Evolutionary conservation across 2,329 filamentous ascomycete species (phyloP), one percentile per base, ranked within the genome.

Genomic region (Talaromyces sp.): DNA sequence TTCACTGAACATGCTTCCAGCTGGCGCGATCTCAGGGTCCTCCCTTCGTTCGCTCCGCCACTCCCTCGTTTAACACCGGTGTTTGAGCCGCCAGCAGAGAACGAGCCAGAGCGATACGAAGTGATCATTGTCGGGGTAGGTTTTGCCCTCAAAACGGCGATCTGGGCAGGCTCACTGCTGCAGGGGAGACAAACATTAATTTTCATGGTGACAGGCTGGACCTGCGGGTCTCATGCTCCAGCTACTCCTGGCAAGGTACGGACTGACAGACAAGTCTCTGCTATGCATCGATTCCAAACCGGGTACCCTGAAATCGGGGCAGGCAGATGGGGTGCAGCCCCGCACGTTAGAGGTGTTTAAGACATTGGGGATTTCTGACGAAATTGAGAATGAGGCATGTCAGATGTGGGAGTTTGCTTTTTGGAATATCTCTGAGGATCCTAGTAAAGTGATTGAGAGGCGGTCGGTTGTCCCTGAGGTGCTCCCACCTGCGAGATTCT

Each of bases 401-500:
- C 74, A 75, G 46, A 72, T 76, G 70, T 71, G 85, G 67, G 87
- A 90, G 55, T 71, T 73, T 9, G 87, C 87, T 2, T 90, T 90
- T 66, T 90, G 88, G 88, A 87, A 90, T 63, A 86, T 86, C 0
- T 78, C 79, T 1, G 71, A 73, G 32, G 79, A 79, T 35, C n/a
- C n/a, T n/a, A n/a, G n/a, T n/a, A 75, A 78, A 50, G 84, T 86
- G 32, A 89, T 90, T 64, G 77, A 81, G 32, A 80, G 87, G 64
- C 90, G 87, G 1, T 86, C 86, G 29, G 71, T 77, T 26, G 72
- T 78, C 10, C 69, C 69, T 1, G 75, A 79, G 59, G 74, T 78
- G 4, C 87, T 86, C 5, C 88, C 90, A 61, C 86, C 89, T 58
- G 86, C 87, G 14, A 81, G 88, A 55, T 90, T 88, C 65, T 86